phyloP scores from a whole-genome alignment of 2,329 filamentous ascomycete species.

The Colletotrichum sp. region DNA sequence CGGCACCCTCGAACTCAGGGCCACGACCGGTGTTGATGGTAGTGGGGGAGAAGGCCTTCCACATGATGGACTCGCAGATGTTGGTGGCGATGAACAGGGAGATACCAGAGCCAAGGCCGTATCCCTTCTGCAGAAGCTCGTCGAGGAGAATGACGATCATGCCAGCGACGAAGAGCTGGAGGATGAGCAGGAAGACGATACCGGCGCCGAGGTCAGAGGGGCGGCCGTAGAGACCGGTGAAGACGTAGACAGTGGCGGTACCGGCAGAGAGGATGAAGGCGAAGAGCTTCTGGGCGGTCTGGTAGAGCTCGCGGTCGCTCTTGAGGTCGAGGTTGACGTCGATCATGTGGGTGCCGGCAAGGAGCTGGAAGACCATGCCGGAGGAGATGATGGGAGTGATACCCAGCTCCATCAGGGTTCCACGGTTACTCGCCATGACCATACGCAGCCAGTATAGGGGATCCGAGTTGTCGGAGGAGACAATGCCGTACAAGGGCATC shows the following conservation, averaged over 20 bases:
- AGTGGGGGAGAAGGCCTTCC: constrained; percentile 99
- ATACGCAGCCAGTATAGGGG: constrained; percentile 99
- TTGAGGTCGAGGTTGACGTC: constrained; percentile 99
- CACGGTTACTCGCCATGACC: constrained; percentile 99
- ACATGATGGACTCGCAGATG: constrained; percentile 99
- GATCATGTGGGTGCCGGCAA: constrained; percentile 98
- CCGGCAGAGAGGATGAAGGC: constrained; percentile 98
- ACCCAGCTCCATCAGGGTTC: constrained; percentile 94
- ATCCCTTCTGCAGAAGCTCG: constrained; percentile 98
- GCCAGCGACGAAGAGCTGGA: constrained; percentile 96
- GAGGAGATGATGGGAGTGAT: constrained; percentile 99
- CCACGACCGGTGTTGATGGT: constrained; percentile 99
- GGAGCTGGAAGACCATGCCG: constrained; percentile 99
- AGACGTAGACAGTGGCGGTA: constrained; percentile 96
- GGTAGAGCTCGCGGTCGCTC: constrained; percentile 99
- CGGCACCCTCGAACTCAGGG: constrained; percentile 97
- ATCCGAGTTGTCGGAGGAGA: constrained; percentile 97
- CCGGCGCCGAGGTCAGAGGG: constrained; percentile 96
- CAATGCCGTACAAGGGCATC: constrained; percentile 99
- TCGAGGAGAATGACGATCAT: constrained; percentile 99
- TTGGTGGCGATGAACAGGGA: constrained; percentile 99
- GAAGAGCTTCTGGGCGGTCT: constrained; percentile 98
- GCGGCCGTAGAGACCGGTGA: constrained; percentile 96
- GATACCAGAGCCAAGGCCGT: constrained; percentile 97
- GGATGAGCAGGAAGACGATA: constrained; percentile 97